Evolutionary conservation across 495 filamentous ascomycete species (phyloP), one percentile per base, ranked within the genome.

Genomic region (Jackrogersella minutella): DNA sequence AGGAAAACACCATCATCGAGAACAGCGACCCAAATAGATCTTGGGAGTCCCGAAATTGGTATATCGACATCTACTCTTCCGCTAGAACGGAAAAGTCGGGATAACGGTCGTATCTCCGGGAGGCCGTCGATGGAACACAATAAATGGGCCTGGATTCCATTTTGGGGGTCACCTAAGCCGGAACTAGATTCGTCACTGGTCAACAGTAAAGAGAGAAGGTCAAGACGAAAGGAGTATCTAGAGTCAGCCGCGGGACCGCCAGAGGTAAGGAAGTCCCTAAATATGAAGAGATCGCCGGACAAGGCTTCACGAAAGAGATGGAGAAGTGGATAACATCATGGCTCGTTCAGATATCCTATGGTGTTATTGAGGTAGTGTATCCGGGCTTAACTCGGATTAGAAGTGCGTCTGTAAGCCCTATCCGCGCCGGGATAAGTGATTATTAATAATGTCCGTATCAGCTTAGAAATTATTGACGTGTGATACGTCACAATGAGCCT

Each of bases 321-420:
- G 64, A 57, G 58, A 53, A 62, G 64, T 49, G 64, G 58, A 44
- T 62, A 62, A 40, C n/a, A n/a, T n/a, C n/a, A 8, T 22, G 9
- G 10, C 5, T 11, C 21, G 40, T 43, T 43, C 19, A 16, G 36
- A 17, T n/a, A n/a, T n/a, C n/a, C n/a, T 21, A 14, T 9, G 40
- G 40, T 43, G 40, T 43, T 22, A 43, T 21, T 19, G 40, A 22
- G 13, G 40, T 3, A 43, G 40, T 16, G 22, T 43, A 41, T 19
- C 17, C 17, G 40, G 40, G 22, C 8, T 22, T 43, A 43, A 10
- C 8, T 43, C 17, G 40, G 40, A 10, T 43, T 43, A 43, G 40
- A 22, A 43, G 40, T 11, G 17, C 22, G 40, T 22, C 13, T 21
- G 6, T 43, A 21, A 43, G 22, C 40, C 40, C 40, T 40, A 17